phyloP scores from a whole-genome alignment of 2,329 filamentous ascomycete species.

The Aspergillus fumigatiaffinis region DNA sequence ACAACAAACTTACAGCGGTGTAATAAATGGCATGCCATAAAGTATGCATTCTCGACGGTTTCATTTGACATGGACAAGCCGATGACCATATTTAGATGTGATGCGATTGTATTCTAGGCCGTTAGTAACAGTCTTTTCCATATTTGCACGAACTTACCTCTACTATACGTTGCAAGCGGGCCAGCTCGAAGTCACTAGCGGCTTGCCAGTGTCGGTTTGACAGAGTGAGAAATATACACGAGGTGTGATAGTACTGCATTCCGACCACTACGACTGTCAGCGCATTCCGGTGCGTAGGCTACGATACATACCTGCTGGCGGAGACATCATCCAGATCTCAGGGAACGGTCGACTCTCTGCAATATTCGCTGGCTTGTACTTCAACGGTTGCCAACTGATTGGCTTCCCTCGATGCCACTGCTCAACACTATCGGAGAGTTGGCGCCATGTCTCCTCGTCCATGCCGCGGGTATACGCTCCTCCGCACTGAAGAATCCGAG shows the following conservation, averaged over 20 bases:
- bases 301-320: slow-evolving; percentile 27
- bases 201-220: slow-evolving; percentile 20
- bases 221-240: slow-evolving; percentile 28
- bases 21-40: slow-evolving; percentile 31
- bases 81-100: slow-evolving; percentile 26
- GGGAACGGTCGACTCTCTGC: slow-evolving; percentile 27
- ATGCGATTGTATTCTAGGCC: slow-evolving; percentile 25
- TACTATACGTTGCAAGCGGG: slow-evolving; percentile 22
- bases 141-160: slow-evolving; percentile 17
- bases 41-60: slow-evolving; percentile 31
- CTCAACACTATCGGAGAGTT: slow-evolving; percentile 23
- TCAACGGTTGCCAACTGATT: slow-evolving; percentile 31
- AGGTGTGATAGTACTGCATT: slow-evolving; percentile 37
- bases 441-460: slow-evolving; percentile 21
- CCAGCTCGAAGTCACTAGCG: slow-evolving; percentile 25
- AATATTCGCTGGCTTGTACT: slow-evolving; percentile 25
- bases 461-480: slow-evolving; percentile 18
- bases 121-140: not conserved
- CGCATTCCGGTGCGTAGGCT: not conserved
- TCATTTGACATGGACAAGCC: slow-evolving; percentile 33
- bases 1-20: slow-evolving; percentile 25
- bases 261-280: slow-evolving; percentile 27
- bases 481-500: slow-evolving; percentile 33
- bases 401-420: slow-evolving; percentile 29
- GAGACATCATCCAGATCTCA: slow-evolving; percentile 35